These are phyloP conservation scores for Dysphania ambrosioides DNA, from an alignment of 148 eudicot species.

Conservation along the genomic window DNA sequence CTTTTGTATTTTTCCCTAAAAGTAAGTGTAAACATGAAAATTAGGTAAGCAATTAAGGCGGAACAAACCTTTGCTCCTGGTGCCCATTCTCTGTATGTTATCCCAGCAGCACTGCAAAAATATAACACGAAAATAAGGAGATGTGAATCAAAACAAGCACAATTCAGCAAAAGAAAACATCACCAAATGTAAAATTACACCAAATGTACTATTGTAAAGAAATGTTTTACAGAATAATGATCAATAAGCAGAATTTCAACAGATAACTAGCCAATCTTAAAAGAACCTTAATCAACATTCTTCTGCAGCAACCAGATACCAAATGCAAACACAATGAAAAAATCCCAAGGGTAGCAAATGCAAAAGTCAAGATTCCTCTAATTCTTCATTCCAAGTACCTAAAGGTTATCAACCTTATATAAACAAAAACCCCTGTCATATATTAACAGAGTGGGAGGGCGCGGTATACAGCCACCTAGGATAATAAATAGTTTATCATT, in stretches of 20 bases:
- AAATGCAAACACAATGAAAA: neutral
- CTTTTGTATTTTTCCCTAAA: neutral
- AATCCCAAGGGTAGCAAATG: neutral
- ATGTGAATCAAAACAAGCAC: slow-evolving; percentile 1
- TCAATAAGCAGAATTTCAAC: neutral
- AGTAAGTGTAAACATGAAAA: neutral
- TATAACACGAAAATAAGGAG: slow-evolving; percentile 29
- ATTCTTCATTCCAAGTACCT: neutral
- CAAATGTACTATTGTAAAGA: neutral
- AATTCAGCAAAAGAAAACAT: neutral
- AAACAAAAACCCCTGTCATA: neutral
- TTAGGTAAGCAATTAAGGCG: neutral
- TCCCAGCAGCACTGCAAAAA: slow-evolving; percentile 66
- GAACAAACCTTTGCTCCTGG: slow-evolving; percentile 89
- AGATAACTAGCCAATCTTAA: neutral
- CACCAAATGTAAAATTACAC: neutral
- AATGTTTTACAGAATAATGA: neutral
- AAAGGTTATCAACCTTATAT: neutral
- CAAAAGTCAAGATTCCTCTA: neutral
- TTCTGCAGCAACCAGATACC: neutral
- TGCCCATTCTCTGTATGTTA: slow-evolving; percentile 97
- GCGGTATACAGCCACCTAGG: neutral
- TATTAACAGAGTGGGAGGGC: neutral
- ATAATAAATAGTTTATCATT: neutral
- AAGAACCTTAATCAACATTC: neutral